These are phyloP conservation scores for Phytophthora macrochlamydospora DNA, from an alignment of 352 stramenopile species.

Conservation along the genomic window DNA sequence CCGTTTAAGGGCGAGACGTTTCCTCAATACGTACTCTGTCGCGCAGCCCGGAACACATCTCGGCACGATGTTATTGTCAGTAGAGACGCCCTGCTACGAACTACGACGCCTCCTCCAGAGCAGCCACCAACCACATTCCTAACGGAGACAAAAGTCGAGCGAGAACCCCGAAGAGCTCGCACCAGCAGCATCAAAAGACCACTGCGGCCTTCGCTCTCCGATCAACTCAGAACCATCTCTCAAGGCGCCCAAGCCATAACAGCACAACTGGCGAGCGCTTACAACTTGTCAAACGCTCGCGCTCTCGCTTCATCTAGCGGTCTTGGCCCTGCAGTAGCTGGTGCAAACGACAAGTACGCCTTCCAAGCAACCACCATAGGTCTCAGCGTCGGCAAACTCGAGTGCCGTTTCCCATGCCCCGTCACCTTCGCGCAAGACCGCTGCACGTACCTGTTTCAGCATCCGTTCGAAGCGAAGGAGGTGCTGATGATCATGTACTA, in stretches of 20 bases:
- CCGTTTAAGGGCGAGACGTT: conserved; percentile 77
- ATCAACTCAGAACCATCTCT: conserved; percentile 71
- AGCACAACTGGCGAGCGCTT: conserved; percentile 44
- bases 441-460: conserved; percentile 74
- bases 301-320: conserved; percentile 5
- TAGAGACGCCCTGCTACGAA: neutral
- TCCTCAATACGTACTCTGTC: conserved; percentile 58
- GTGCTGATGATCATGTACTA: conserved; percentile 83
- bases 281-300: conserved; percentile 38
- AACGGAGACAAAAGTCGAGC: conserved; percentile 4
- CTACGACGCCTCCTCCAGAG: neutral
- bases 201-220: conserved; percentile 51
- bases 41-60: conserved; percentile 15
- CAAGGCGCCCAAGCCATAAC: conserved; percentile 57
- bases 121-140: conserved; percentile 9
- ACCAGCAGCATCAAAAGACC: conserved; percentile 1
- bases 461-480: conserved; percentile 70
- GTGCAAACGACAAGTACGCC: conserved; percentile 3
- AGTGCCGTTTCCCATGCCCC: conserved; percentile 69
- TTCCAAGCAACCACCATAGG: conserved; percentile 60
- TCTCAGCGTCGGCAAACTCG: conserved; percentile 56
- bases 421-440: conserved; percentile 52
- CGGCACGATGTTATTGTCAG: conserved; percentile 3
- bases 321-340: neutral
- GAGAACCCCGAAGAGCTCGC: conserved; percentile 10